Conservation (phyloP, 2,329 filamentous ascomycete genomes). For the Fusarium torulosum region DNA sequence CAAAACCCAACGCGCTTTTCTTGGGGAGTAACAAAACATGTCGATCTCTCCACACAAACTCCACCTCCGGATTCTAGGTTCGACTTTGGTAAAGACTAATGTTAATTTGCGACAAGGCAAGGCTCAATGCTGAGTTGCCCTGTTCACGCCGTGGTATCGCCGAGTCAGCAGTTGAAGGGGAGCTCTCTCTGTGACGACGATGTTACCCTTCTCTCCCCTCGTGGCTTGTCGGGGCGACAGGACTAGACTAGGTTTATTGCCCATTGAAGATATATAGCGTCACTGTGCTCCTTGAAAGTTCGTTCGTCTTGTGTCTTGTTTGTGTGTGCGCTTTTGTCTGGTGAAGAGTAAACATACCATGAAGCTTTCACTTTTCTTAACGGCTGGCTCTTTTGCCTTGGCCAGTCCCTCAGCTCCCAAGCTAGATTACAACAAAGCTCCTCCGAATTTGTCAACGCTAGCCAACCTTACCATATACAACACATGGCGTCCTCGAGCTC, state of each 20-base stretch:
- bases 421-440: slow-evolving; percentile 54
- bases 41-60: slow-evolving; percentile 43
- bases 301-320: neutral
- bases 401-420: slow-evolving; percentile 32
- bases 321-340: neutral
- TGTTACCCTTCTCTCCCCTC: slow-evolving; percentile 28
- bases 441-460: slow-evolving; percentile 56
- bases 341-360: slow-evolving; percentile 11
- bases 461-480: slow-evolving; percentile 53
- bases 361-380: slow-evolving; percentile 33
- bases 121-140: slow-evolving; percentile 5
- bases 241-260: neutral
- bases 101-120: slow-evolving; percentile 18
- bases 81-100: slow-evolving; percentile 14
- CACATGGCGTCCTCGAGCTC: slow-evolving; percentile 53
- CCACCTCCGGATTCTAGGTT: slow-evolving; percentile 40
- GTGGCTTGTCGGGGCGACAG: slow-evolving; percentile 30
- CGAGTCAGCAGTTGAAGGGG: slow-evolving; percentile 3
- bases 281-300: slow-evolving; percentile 1
- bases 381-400: slow-evolving; percentile 34
- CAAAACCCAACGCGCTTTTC: neutral
- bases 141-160: slow-evolving; percentile 37
- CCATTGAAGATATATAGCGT: slow-evolving; percentile 28
- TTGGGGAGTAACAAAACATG: neutral
- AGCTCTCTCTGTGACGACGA: slow-evolving; percentile 13